Evolutionary conservation across 768 basidiomycete species (phyloP), one percentile per base, ranked within the genome.

Genomic region (Trametes cingulata): DNA sequence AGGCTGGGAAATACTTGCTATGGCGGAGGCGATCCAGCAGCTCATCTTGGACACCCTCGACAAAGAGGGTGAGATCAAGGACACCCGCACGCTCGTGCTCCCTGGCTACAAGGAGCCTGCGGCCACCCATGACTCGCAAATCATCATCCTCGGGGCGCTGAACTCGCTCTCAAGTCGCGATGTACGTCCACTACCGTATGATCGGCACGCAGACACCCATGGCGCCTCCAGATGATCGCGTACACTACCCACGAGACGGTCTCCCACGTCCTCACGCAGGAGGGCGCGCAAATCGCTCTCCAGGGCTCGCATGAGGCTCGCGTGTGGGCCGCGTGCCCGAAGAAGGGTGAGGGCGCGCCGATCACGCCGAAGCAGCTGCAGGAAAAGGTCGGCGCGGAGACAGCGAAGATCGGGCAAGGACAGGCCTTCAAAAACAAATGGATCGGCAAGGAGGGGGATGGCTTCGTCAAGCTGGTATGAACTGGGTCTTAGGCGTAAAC

Each of bases 381-480:
- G 74, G 81, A 82, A 61, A 73, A 74, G 59, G 83, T 98, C 14
- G 96, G 96, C 14, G 90, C 91, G 58, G 94, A 97, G 67, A 82
- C 85, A 7, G 87, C 93, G 15, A 97, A 95, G 76, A 84, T 98
- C 58, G 97, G 97, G 0, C 97, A 98, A 76, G 90, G 90, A 9
- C 84, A 90, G 64, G 97, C 96, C 19, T 97, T 99, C 83, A 98
- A 95, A 78, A 94, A 91, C 67, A 91, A 90, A 56, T 99, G 97
- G 97, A 93, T 98, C 62, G 82, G 79, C 20, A 98, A 98, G 74
- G 90, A 96, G 64, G 93, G 91, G 8, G 82, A 85, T 63, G 92
- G 90, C 19, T 84, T 99, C 65, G 85, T 96, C 46, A 90, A 91
- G 77, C 79, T 87, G 62, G 95, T 96, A 62, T 65, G 91, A 82